Evolutionary conservation across 1,284 basidiomycete species (phyloP).

Genomic region (Lignosus rhinocerotis): DNA sequence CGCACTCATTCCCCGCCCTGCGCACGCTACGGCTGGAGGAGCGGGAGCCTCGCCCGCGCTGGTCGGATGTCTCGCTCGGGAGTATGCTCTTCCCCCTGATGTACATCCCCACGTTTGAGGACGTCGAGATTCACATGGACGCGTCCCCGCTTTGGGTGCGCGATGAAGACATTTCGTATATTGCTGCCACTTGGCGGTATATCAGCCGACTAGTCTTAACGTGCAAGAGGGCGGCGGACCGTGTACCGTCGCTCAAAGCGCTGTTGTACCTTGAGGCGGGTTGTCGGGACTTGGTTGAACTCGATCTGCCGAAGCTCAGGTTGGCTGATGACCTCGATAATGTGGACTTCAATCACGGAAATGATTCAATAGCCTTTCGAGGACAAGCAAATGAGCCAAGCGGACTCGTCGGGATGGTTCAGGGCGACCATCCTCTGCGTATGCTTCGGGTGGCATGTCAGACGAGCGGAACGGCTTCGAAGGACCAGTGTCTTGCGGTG

Average conservation of each 20-base stretch:
- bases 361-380: background rate
- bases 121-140: slow-evolving; percentile 11
- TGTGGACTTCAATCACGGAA: background rate
- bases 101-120: slow-evolving; percentile 7
- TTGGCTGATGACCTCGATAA: background rate
- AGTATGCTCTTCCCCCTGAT: slow-evolving; percentile 6
- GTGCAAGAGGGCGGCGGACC: background rate
- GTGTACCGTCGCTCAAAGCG: slow-evolving; percentile 1
- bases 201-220: slow-evolving; percentile 11
- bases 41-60: slow-evolving; percentile 5
- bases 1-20: background rate
- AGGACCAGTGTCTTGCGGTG: background rate
- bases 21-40: slow-evolving; percentile 3
- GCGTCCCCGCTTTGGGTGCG: slow-evolving; percentile 6
- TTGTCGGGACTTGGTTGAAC: slow-evolving; percentile 3
- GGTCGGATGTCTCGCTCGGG: slow-evolving; percentile 2
- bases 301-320: slow-evolving; percentile 10
- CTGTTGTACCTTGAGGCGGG: slow-evolving; percentile 5
- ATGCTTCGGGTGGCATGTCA: slow-evolving; percentile 3
- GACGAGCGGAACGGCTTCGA: slow-evolving; percentile 4
- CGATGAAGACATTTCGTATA: slow-evolving; percentile 2
- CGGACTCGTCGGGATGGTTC: background rate
- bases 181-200: slow-evolving; percentile 8
- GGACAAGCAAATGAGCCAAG: background rate
- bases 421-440: slow-evolving; percentile 3